Evolutionary conservation across 2,329 filamentous ascomycete genomes (phyloP).

Genomic region (Zelopaecilomyces penicillatus): DNA sequence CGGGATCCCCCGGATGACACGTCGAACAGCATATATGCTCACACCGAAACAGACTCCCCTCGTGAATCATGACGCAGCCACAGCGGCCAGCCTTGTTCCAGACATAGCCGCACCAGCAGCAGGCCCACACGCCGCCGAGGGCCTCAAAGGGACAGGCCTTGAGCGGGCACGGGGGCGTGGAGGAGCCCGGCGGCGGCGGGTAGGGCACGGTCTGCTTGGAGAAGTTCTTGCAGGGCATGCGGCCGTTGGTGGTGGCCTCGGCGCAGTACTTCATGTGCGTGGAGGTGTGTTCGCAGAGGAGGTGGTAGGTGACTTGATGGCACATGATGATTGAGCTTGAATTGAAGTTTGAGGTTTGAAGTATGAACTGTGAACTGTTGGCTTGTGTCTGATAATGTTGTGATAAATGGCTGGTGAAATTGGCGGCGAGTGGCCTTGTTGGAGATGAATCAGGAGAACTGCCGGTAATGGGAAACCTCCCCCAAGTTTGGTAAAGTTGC

Average conservation of each 20-base stretch:
- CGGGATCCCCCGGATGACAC: conserved; percentile 29
- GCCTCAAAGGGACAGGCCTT: conserved; percentile 40
- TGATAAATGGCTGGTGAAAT: no score
- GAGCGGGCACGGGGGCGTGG: conserved; percentile 30
- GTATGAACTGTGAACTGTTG: no score
- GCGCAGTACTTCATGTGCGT: conserved; percentile 37
- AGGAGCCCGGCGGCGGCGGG: conserved; percentile 39
- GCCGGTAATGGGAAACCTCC: no score
- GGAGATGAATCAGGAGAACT: no score
- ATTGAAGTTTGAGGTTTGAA: not conserved
- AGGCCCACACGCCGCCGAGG: conserved; percentile 43
- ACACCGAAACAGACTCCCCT: conserved; percentile 40
- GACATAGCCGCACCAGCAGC: conserved; percentile 48
- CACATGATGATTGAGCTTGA: conserved; percentile 31
- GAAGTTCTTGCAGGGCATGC: conserved; percentile 34
- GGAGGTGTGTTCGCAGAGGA: conserved; percentile 43
- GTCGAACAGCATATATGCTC: conserved; percentile 47
- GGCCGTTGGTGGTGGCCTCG: conserved; percentile 27
- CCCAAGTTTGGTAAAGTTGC: no score
- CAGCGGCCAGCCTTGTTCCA: conserved; percentile 43
- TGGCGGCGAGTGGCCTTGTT: no score
- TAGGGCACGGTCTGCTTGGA: conserved; percentile 36
- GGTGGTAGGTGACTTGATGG: conserved; percentile 40
- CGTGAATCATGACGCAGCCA: conserved; percentile 44
- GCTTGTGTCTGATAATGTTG: no score